Conservation (phyloP, 192 early-diverging fungal genomes). For the Spizellomyces sp. region DNA sequence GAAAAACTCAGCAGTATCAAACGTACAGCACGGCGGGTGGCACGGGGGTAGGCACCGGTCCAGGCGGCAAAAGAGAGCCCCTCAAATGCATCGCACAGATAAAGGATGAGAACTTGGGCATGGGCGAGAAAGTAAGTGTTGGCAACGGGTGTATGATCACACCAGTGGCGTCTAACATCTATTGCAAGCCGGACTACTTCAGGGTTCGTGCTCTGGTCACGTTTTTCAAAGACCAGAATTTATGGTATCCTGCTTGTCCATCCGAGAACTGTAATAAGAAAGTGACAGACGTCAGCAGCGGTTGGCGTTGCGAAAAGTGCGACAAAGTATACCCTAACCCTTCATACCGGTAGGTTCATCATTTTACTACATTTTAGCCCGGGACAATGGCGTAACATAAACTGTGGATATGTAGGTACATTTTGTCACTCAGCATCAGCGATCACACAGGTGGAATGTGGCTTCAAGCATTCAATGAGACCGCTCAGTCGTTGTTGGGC, state of each 20-base stretch:
- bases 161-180: neutral
- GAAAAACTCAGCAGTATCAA: slow-evolving; percentile 39
- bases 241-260: slow-evolving; percentile 87
- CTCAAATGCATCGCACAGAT: slow-evolving; percentile 70
- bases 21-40: slow-evolving; percentile 42
- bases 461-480: slow-evolving; percentile 87
- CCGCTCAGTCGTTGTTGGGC: slow-evolving; percentile 68
- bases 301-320: slow-evolving; percentile 95
- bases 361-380: neutral
- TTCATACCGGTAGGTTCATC: slow-evolving; percentile 64
- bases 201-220: slow-evolving; percentile 68
- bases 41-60: slow-evolving; percentile 28
- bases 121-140: slow-evolving; percentile 55
- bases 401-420: slow-evolving; percentile 44
- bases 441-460: slow-evolving; percentile 83
- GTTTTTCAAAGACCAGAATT: slow-evolving; percentile 71
- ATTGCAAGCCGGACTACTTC: slow-evolving; percentile 71
- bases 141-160: neutral
- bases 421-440: slow-evolving; percentile 67
- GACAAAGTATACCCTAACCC: slow-evolving; percentile 68
- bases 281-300: slow-evolving; percentile 62
- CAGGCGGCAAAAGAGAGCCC: slow-evolving; percentile 37
- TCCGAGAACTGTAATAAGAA: slow-evolving; percentile 84
- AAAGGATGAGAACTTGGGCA: slow-evolving; percentile 70
- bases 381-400: neutral